phyloP scores from a whole-genome alignment of 768 basidiomycete species.

The Lactarius hengduanensis region DNA sequence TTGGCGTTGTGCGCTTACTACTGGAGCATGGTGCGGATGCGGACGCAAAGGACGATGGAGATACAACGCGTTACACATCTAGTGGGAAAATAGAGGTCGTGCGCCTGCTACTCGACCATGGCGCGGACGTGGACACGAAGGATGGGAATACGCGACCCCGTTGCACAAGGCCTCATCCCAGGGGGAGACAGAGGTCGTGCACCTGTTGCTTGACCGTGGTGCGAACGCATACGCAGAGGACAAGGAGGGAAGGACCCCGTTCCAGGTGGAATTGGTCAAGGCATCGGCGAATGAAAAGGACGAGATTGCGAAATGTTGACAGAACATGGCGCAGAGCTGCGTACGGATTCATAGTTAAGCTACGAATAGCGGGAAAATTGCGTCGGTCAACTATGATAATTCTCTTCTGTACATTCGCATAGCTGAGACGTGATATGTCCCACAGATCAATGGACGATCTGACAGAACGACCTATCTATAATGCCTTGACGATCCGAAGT shows the following conservation, averaged over 20 bases:
- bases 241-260: neutral
- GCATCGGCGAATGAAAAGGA: neutral
- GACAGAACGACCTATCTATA: no score
- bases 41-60: neutral
- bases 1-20: neutral
- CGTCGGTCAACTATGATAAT: no score
- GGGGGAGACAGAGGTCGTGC: neutral
- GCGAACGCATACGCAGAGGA: neutral
- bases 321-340: no score
- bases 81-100: neutral
- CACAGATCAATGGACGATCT: no score
- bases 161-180: neutral
- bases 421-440: no score
- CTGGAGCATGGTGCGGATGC: neutral
- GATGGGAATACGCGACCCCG: neutral
- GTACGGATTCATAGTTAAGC: neutral
- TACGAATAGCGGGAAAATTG: no score
- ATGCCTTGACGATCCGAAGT: no score
- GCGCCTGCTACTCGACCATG: neutral
- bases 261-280: neutral
- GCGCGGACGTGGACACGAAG: neutral
- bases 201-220: neutral
- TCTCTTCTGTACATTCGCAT: no score
- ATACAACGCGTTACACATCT: neutral
- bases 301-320: neutral